phyloP scores from a whole-genome alignment of 306 rosid species.

The Ceratonia siliqua region DNA sequence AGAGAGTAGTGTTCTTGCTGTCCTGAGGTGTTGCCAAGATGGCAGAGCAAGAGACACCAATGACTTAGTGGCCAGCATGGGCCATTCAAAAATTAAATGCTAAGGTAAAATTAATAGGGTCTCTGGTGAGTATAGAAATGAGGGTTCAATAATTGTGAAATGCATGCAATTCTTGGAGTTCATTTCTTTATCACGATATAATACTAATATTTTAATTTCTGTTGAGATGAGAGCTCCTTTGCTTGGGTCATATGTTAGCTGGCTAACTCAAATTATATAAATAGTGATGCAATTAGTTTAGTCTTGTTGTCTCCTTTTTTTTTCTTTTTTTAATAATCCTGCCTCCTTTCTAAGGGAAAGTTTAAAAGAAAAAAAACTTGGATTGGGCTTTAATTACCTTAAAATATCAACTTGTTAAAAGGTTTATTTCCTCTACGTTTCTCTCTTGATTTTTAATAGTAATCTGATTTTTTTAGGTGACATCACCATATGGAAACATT shows the following conservation, averaged over 20 bases:
- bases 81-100: slow-evolving; percentile 1
- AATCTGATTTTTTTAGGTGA: slow-evolving; percentile 55
- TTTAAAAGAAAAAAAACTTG: neutral
- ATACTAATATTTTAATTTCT: neutral
- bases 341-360: neutral
- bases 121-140: slow-evolving; percentile 18
- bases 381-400: slow-evolving; percentile 10
- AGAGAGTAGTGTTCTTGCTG: neutral
- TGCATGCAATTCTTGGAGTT: neutral
- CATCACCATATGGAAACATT: slow-evolving; percentile 86
- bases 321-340: neutral
- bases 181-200: neutral
- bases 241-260: neutral
- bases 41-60: neutral
- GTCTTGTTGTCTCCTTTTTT: neutral
- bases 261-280: neutral
- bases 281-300: neutral
- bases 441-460: slow-evolving; percentile 8
- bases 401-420: slow-evolving; percentile 6
- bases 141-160: slow-evolving; percentile 11
- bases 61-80: neutral
- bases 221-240: neutral
- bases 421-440: slow-evolving; percentile 12
- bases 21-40: slow-evolving; percentile 22
- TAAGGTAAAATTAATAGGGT: slow-evolving; percentile 15